Evolutionary conservation across 2,329 filamentous ascomycete species (phyloP), one percentile per base, ranked within the genome.

Genomic region (Sclerotinia glacialis): DNA sequence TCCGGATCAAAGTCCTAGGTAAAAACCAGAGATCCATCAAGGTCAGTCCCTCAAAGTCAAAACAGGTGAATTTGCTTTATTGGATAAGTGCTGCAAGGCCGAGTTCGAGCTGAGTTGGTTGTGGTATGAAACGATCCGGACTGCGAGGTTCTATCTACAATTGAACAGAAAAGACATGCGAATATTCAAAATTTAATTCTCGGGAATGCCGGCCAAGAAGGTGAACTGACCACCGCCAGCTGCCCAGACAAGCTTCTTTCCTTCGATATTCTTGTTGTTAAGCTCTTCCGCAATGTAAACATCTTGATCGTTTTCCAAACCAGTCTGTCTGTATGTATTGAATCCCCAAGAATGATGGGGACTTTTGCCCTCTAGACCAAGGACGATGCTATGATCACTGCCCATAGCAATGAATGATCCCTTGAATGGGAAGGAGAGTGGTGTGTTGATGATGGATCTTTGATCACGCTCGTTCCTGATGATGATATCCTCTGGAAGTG

Each of bases 201-300:
- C 53, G 21, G 55, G 58, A n/a, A 63, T 26, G 6, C 83, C 83
- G 12, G 83, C 81, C 23, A 91, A 73, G 31, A 91, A 79, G 1
- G 87, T 89, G 77, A 86, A 97, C 75, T 97, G 93, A 3, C 93
- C 92, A 71, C 93, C 93, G 23, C 89, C 89, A 55, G 90, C 91
- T 23, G 91, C 91, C 79, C 85, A 91, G 49, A 87, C 83, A 58
- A 97, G 82, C 77, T 88, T 86, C 78, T 89, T 88, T 55, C 86
- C 91, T 44, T 87, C 84, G 40, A 95, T 85, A 49, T 92, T 92
- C 18, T 88, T 90, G 80, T 96, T 96, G 74, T 95, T 89, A 66
- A 97, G 90, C 59, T 89, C 74, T 0, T 90, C 94, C 0, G 93
- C 91, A 28, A 85, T 82, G 71, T 89, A 84, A 34, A 96, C 84